Evolutionary conservation across 805 yeast genomes (phyloP), one percentile per base, ranked within the genome.

Genomic region (Saturnispora halmiae): DNA sequence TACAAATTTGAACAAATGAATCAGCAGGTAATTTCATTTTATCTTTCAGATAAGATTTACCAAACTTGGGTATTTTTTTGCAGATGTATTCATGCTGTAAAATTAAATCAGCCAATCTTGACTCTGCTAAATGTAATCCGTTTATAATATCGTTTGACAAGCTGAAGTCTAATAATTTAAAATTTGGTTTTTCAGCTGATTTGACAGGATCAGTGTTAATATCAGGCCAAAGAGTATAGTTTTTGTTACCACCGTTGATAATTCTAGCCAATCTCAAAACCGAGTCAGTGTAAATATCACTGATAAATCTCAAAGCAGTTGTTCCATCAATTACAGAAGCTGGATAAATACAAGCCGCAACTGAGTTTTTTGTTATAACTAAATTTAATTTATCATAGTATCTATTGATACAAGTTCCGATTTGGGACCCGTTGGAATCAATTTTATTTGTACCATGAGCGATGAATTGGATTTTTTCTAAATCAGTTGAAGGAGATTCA

Each of bases 281-380:
- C 41, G 71, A 67, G 50, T 75, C 80, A 2, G 80, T 72, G 51
- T 72, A 75, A 36, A 75, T 69, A 49, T 75, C 80, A 53, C 75
- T 64, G 43, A 75, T 67, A 48, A 72, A 75, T 36, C 80, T 55
- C 43, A 75, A 58, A 31, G 74, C 76, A 2, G 78, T 70, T 4
- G 79, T 75, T 37, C 74, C 69, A 53, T 75, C 80, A 71, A 73
- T 72, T 18, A 73, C 65, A 2, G 75, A 64, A 10, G 74, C 68
- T 47, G 76, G 79, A 72, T 78, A 75, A 16, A 72, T 73, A 37
- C 75, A 65, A 4, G 79, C 80, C 2, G 77, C 78, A 18, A 72
- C 75, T 0, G 79, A 68, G 53, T 75, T 75, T 31, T 64, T 60
- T 3, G 79, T 71, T 8, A 75, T 68, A 14, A 75, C 63, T 37